Base-by-base conservation (phyloP, 2,329 filamentous ascomycete species). In the Acephala macrosclerotiorum region DNA sequence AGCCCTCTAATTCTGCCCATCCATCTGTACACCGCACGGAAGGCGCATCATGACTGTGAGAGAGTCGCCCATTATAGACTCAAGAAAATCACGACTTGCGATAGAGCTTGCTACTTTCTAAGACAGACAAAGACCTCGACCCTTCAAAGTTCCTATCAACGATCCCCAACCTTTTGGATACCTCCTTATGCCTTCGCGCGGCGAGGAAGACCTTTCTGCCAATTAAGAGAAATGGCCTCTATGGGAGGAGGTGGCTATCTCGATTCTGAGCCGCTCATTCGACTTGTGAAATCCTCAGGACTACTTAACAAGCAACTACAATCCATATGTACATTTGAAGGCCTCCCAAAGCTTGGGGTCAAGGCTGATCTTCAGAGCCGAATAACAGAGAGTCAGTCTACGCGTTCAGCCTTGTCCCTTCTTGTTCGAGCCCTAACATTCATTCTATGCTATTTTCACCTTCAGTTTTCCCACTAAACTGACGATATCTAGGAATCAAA, bases 361-460 rank as follows among this genome's bases (percentile, higher is more conserved):
- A 99, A 99, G 83, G 87, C 89, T 38, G 87, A 91, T 49, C 82
- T 98, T 66, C 94, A 97, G 79, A 81, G 82, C 65, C 90, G 95
- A 73, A 91, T 97, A 67, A 87, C 91, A 69, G 83, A 87, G 66
- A 87, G 96, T 98, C 84, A 79, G 92, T 88, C 63, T 29, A 51
- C 12, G 49, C 8, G 49, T 25, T 53, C 49, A 53, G 49, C 49
- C 49, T 53, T 53, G 49, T 53, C 49, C 33, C 63, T 53, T 42
- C 51, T 60, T 61, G 9, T 53, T 61, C 22, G 12, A 22, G 29
- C 45, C n/a, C 35, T 40, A 22, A 6, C 55, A 29, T 25, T 61
- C 33, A 35, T 9, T 20, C 40, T 22, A 36, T n/a, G 12, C 26
- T 47, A 20, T 58, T n/a, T 40, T 22, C 33, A 40, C n/a, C 8